A percentile compares a stretch with the other conserved stretches of the same genome.
Conservation (phyloP, 2,329 filamentous ascomycete genomes). For the Neonectria faginata region DNA sequence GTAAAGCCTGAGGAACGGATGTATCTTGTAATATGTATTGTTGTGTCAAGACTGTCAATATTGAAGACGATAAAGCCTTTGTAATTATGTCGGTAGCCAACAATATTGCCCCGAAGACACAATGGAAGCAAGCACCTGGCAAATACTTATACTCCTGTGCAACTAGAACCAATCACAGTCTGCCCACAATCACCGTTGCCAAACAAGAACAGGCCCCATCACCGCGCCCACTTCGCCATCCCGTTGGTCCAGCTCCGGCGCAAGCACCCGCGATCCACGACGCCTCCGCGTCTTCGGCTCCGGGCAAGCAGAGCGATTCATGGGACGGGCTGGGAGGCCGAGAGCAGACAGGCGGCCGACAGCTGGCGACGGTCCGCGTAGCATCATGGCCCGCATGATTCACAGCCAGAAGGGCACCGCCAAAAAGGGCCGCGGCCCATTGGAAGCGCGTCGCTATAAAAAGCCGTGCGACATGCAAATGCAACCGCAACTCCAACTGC, state of each 20-base stretch:
- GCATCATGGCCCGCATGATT: constrained; percentile 27
- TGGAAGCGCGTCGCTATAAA: constrained; percentile 19
- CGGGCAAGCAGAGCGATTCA: constrained; percentile 30
- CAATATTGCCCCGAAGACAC: background rate
- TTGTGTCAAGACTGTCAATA: background rate
- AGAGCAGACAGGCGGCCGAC: constrained; percentile 35
- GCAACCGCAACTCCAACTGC: constrained; percentile 13
- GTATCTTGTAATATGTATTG: background rate
- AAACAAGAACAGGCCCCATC: background rate
- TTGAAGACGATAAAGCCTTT: background rate
- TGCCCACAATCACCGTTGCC: background rate
- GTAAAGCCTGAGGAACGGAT: background rate
- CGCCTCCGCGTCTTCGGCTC: constrained; percentile 21
- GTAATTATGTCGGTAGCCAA: no score
- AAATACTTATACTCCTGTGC: background rate
- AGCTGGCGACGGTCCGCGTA: constrained; percentile 36
- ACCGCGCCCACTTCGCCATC: background rate
- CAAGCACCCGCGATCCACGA: constrained; percentile 3
- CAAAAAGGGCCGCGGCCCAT: constrained; percentile 6
- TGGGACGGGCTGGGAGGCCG: constrained; percentile 9
- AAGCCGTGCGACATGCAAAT: constrained; percentile 36
- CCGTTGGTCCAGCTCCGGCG: background rate
- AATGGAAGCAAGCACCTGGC: background rate
- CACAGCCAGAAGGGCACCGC: constrained; percentile 22
- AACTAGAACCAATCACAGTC: background rate